These are phyloP conservation scores for Cadophora luteo-olivacea DNA, from an alignment of 2,329 filamentous ascomycete species.

Conservation along the genomic window DNA sequence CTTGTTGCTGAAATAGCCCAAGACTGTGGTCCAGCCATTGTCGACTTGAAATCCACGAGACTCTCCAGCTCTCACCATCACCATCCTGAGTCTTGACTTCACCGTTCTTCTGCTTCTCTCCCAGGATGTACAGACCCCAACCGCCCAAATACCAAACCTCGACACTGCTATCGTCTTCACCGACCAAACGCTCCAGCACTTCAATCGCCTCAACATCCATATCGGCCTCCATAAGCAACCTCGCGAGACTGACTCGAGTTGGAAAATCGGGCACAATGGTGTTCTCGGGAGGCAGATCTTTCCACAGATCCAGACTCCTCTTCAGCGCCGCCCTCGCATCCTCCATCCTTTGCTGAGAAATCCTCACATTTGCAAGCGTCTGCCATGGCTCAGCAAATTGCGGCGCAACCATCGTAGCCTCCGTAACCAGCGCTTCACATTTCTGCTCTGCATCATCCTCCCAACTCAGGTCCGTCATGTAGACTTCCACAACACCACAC, in stretches of 20 bases:
- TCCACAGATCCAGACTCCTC: conserved; percentile 84
- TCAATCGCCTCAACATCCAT: conserved; percentile 85
- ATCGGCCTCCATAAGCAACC: conserved; percentile 88
- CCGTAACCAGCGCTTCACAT: conserved; percentile 88
- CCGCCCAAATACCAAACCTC: conserved; percentile 98
- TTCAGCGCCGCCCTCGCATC: conserved; percentile 82
- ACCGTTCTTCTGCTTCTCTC: conserved; percentile 67
- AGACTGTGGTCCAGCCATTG: conserved; percentile 85
- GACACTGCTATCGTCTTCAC: conserved; percentile 91
- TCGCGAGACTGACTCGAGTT: conserved; percentile 80
- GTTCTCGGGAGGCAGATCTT: conserved; percentile 75
- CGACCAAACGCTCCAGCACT: conserved; percentile 82
- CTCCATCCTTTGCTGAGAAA: conserved; percentile 80
- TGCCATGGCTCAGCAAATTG: conserved; percentile 89
- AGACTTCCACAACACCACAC: conserved; percentile 93
- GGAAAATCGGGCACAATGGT: conserved; percentile 83
- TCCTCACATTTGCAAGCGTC: conserved; percentile 90
- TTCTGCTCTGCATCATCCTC: conserved; percentile 87
- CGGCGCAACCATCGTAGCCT: conserved; percentile 86
- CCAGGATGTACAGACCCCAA: conserved; percentile 85
- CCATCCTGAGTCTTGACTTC: conserved; percentile 45
- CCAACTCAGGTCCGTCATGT: conserved; percentile 98
- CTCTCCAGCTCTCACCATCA: conserved; percentile 51
- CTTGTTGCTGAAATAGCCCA: conserved; percentile 76
- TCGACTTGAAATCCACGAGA: conserved; percentile 74